Conservation (phyloP, 805 yeast species). For the Lipomyces sp. region DNA sequence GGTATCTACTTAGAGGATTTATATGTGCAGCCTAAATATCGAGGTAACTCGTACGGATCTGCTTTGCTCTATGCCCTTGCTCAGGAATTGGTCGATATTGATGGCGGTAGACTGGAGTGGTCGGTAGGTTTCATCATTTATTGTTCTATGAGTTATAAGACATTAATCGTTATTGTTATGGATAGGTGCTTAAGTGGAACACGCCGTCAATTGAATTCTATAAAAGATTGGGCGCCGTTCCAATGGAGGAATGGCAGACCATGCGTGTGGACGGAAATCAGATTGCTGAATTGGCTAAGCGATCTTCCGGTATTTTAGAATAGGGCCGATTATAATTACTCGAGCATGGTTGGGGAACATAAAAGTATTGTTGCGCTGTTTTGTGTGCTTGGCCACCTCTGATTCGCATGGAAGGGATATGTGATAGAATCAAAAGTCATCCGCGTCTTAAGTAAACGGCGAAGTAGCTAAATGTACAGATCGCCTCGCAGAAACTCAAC, state of each 20-base stretch:
- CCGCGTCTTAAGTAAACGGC: no score
- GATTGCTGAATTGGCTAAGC: conserved; percentile 23
- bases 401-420: background rate
- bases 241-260: conserved; percentile 34
- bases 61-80: conserved; percentile 34
- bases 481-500: no score
- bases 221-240: conserved; percentile 32
- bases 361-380: background rate
- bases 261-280: conserved; percentile 37
- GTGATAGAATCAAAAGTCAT: background rate
- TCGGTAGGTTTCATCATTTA: conserved; percentile 18
- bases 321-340: background rate
- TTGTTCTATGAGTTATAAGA: background rate
- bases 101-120: conserved; percentile 38
- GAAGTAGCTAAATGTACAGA: no score
- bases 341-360: background rate
- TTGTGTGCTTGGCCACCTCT: background rate
- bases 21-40: conserved; percentile 34
- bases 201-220: conserved; percentile 36
- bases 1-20: conserved; percentile 38
- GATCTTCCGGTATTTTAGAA: conserved; percentile 18
- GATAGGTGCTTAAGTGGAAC: conserved; percentile 37
- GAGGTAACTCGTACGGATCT: conserved; percentile 31
- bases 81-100: conserved; percentile 30
- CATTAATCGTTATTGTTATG: background rate